Evolutionary conservation across 495 filamentous ascomycete genomes (phyloP).

Genomic region (Platismatia glauca): DNA sequence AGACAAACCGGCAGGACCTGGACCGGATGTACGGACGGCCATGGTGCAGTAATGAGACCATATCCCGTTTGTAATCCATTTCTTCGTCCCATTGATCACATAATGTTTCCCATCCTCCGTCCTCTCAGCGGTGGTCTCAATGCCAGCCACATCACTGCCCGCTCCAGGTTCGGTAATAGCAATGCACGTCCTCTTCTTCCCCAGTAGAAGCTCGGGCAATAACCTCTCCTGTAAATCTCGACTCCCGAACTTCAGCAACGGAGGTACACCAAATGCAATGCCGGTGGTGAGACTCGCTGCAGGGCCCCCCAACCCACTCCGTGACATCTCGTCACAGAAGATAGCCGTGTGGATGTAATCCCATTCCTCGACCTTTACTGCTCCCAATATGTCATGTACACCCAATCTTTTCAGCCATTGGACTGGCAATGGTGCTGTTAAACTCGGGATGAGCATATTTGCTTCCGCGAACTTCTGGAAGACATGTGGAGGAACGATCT

Average conservation of each 20-base stretch:
- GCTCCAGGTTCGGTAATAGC: slow-evolving; percentile 71
- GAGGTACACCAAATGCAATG: slow-evolving; percentile 61
- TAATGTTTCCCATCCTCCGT: slow-evolving; percentile 56
- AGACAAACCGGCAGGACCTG: slow-evolving; percentile 50
- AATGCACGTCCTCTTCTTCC: slow-evolving; percentile 58
- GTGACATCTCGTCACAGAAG: slow-evolving; percentile 57
- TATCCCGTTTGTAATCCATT: slow-evolving; percentile 77
- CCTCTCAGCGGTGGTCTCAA: slow-evolving; percentile 57
- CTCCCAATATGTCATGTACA: slow-evolving; percentile 55
- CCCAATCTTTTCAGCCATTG: slow-evolving; percentile 56
- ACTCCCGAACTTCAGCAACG: slow-evolving; percentile 59
- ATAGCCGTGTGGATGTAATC: slow-evolving; percentile 63
- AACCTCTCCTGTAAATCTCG: slow-evolving; percentile 50
- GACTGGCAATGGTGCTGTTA: slow-evolving; percentile 59
- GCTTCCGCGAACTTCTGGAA: slow-evolving; percentile 50
- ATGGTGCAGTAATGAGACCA: slow-evolving; percentile 65
- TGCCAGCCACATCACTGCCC: slow-evolving; percentile 63
- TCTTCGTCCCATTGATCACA: slow-evolving; percentile 68
- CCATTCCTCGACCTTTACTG: slow-evolving; percentile 62
- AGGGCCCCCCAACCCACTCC: slow-evolving; percentile 56
- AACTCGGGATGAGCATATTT: slow-evolving; percentile 55
- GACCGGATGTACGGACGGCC: slow-evolving; percentile 66
- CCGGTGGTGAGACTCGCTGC: slow-evolving; percentile 53
- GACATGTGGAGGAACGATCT: slow-evolving; percentile 52
- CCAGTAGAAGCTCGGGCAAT: slow-evolving; percentile 57